Percentiles rank a stretch among this genome's conserved stretches.
Conservation (phyloP, 805 yeast species). For the Starmerella apis region DNA sequence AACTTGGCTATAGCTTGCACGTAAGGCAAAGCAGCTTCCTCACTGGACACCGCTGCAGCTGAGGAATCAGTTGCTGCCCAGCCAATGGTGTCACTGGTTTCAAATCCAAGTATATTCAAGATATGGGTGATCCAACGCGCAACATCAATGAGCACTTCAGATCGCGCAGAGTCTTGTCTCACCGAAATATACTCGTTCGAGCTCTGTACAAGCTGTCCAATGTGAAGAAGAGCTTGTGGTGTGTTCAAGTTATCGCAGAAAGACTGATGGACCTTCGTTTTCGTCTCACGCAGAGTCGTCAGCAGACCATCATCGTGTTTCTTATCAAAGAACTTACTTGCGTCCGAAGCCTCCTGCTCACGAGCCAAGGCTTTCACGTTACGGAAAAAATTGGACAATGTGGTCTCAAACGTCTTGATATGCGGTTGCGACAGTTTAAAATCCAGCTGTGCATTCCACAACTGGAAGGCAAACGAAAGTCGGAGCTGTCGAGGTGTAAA, state of each 20-base stretch:
- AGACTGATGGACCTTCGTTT: slow-evolving; percentile 55
- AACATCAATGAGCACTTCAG: slow-evolving; percentile 56
- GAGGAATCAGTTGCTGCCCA: slow-evolving; percentile 43
- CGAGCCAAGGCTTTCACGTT: slow-evolving; percentile 70
- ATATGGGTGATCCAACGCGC: slow-evolving; percentile 64
- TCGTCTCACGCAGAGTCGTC: slow-evolving; percentile 41
- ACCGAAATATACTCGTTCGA: slow-evolving; percentile 61
- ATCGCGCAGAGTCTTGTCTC: slow-evolving; percentile 38
- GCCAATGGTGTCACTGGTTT: slow-evolving; percentile 55
- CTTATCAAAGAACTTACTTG: slow-evolving; percentile 42
- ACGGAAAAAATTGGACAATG: slow-evolving; percentile 72
- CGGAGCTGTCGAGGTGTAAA: slow-evolving; percentile 76
- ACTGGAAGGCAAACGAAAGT: slow-evolving; percentile 78
- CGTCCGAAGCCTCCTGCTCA: slow-evolving; percentile 48
- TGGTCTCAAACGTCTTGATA: slow-evolving; percentile 63
- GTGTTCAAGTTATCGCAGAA: slow-evolving; percentile 84
- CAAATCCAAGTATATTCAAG: slow-evolving; percentile 65
- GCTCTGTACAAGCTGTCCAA: slow-evolving; percentile 59
- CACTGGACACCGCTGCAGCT: slow-evolving; percentile 32
- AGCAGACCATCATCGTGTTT: slow-evolving; percentile 46
- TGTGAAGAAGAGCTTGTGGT: slow-evolving; percentile 55
- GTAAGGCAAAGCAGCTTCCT: slow-evolving; percentile 69
- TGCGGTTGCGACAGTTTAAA: slow-evolving; percentile 76
- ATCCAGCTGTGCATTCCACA: slow-evolving; percentile 88
- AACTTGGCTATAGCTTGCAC: slow-evolving; percentile 66